phyloP scores from a whole-genome alignment of 441 rosid genomes.

The Viola pubescens region DNA sequence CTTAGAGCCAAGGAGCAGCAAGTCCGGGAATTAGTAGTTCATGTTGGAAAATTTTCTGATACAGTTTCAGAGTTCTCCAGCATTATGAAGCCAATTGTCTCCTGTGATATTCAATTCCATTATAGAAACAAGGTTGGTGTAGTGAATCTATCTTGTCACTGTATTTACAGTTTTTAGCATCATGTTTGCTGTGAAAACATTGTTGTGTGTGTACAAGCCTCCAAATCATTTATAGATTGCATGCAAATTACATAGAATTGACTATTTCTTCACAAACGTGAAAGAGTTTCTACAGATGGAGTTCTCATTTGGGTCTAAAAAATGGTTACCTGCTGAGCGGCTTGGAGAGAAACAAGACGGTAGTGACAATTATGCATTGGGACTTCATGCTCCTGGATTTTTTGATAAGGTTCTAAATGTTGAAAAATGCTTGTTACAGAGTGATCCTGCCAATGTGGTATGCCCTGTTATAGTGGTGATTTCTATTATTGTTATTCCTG shows the following conservation, averaged over 20 bases:
- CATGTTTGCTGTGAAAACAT: too few species aligned
- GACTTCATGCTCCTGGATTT: constrained; percentile 85
- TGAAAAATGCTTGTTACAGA: constrained; percentile 71
- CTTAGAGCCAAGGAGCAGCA: constrained; percentile 76
- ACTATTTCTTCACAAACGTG: constrained; percentile 1
- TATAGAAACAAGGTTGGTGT: constrained; percentile 76
- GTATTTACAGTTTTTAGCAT: too few species aligned
- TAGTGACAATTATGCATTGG: constrained; percentile 49
- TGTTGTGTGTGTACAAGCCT: too few species aligned
- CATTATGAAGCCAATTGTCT: constrained; percentile 67
- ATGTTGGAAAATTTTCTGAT: constrained; percentile 64
- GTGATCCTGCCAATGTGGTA: constrained; percentile 81
- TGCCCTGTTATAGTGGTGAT: constrained; percentile 4
- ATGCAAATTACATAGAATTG: background rate
- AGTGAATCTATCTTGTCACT: too few species aligned
- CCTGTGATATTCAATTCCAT: constrained; percentile 70
- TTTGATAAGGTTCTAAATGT: constrained; percentile 82
- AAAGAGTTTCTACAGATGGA: constrained; percentile 52
- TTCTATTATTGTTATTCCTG: constrained; percentile 3
- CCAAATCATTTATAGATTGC: too few species aligned
- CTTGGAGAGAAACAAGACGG: constrained; percentile 48
- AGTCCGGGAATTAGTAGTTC: constrained; percentile 52
- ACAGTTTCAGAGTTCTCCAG: constrained; percentile 30
- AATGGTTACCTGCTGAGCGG: constrained; percentile 65
- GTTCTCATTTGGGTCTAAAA: constrained; percentile 73